Percentiles rank a stretch among this genome's conserved stretches.
These are phyloP conservation scores for Aspergillus haitiensis DNA, from an alignment of 495 filamentous ascomycete species.

Conservation along the genomic window DNA sequence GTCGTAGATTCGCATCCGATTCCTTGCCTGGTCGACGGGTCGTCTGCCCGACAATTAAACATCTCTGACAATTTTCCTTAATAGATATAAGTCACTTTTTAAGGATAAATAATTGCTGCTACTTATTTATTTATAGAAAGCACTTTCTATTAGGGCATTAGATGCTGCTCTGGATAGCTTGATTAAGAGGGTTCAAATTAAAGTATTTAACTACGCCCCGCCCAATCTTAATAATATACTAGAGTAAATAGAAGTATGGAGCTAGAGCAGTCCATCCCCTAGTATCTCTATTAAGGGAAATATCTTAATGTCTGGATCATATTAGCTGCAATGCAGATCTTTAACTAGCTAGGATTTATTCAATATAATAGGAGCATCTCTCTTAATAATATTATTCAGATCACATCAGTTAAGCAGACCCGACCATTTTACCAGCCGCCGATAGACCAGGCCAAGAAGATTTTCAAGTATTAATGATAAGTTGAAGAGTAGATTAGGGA, in stretches of 20 bases:
- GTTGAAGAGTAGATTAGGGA: neutral
- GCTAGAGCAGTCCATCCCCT: neutral
- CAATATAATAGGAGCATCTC: neutral
- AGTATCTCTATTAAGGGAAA: neutral
- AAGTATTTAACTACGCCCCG: neutral
- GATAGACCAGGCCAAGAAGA: neutral
- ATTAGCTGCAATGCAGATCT: neutral
- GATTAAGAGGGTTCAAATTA: conserved; percentile 4
- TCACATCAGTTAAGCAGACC: too few species aligned
- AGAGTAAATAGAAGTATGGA: conserved; percentile 7
- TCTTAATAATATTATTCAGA: neutral
- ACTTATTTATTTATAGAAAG: neutral
- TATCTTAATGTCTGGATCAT: neutral
- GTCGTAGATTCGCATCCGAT: too few species aligned
- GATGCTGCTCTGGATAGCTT: conserved; percentile 3
- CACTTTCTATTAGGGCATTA: neutral
- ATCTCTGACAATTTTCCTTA: too few species aligned
- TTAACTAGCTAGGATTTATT: neutral
- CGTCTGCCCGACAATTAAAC: too few species aligned
- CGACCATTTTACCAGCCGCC: neutral
- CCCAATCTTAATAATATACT: neutral
- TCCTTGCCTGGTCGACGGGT: too few species aligned
- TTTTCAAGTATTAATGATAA: neutral
- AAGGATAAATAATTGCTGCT: neutral
- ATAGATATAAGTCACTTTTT: conserved; percentile 4